Evolutionary conservation across 129 eudicot genomes (phyloP), one percentile per base, ranked within the genome.

Genomic region (Flaveria robusta): DNA sequence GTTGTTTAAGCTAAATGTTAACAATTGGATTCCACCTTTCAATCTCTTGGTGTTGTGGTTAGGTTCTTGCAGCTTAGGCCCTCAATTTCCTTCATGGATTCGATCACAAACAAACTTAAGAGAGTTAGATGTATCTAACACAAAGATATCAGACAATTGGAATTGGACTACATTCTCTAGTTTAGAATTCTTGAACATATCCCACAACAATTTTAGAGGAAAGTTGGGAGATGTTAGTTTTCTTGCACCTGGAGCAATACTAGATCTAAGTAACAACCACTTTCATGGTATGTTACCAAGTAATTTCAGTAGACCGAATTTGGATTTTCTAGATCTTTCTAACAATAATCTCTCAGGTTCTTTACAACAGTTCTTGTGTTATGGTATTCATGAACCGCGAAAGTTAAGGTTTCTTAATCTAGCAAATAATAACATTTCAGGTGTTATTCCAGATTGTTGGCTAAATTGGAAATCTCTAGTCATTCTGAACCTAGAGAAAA

Each of bases 221-320:
- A 24, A 59, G 39, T 24, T 58, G 37, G 37, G 34, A 58, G 12
- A 59, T 59, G 66, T 11, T 59, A 59, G 9, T 24, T 59, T 59
- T 59, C 2, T 59, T 23, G n/a, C 37, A 23, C 37, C 66, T 22
- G 37, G 8, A 59, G 66, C 37, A 12, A 1, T 11, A 3, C 37
- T 76, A 24, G 82, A 80, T 46, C 70, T 84, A 26, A 71, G 78
- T 59, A 47, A 59, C 23, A 84, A 84, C 74, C 72, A 39, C 23
- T 31, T 79, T 27, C 51, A 23, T 43, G 84, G 87, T 22, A 24
- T 58, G 15, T 77, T 84, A 7, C 76, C 75, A 41, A 45, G 14
- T 29, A 49, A 52, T 15, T 76, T 66, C 50, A 78, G 4, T 65
- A 37, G 22, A n/a, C 6, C 68, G 5, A 45, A 73, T 31, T 8